Evolutionary conservation across 2,329 filamentous ascomycete species (phyloP), one percentile per base, ranked within the genome.

Genomic region (Neonectria neomacrospora): DNA sequence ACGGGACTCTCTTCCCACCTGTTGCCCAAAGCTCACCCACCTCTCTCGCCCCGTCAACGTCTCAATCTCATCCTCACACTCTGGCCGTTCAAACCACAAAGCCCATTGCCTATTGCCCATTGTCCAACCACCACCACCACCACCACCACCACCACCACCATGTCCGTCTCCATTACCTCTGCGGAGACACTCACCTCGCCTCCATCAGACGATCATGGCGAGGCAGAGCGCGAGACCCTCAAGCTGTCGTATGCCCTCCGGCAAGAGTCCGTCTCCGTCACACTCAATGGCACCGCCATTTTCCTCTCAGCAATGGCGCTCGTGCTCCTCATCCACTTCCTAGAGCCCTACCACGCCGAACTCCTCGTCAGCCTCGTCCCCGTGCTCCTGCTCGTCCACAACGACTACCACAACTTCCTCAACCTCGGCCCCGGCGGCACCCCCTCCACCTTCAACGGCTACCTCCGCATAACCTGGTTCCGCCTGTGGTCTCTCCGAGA

Each of bases 401-500:
- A 88, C 73, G 91, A 95, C 81, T 96, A 93, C 78, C 80, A 83
- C 56, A 90, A 90, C 75, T 96, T 93, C 78, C 81, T 95, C 67
- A 86, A 86, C 41, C 87, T 96, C 20, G 93, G 93, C 0, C 92
- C 92, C 0, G 93, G 93, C 23, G 93, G 93, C 62, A 95, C 91
- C 0, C 92, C 93, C 0, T 85, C 89, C 3, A 96, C 91, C 1
- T 86, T 91, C 44, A 67, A 79, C 5, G 93, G 92, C 67, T 96
- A 95, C 77, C 79, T 93, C 26, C 86, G 87, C 58, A 89, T 96
- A 77, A 90, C 90, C 66, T 87, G 88, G 77, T 86, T 95, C 52
- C 88, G 90, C 11, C 79, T 94, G 50, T 90, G 93, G 81, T 86
- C 87, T 37, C 83, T 96, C 5, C 85, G 88, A 6, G 85, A 95